phyloP scores from a whole-genome alignment of 352 stramenopile genomes.

The Elongisporangium anandrum region DNA sequence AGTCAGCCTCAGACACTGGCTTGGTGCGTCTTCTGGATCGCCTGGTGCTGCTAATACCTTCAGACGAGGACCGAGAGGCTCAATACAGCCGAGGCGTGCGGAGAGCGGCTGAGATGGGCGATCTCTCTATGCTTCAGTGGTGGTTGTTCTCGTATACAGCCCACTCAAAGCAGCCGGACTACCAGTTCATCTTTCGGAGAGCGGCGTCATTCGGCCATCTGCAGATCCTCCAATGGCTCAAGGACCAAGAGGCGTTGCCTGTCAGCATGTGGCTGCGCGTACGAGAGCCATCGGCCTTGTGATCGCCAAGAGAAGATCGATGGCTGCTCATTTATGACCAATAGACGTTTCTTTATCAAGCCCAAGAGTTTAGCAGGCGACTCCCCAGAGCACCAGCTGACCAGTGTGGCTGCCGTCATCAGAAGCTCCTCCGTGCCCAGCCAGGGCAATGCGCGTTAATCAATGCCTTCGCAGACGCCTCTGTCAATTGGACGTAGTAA shows the following conservation, averaged over 20 bases:
- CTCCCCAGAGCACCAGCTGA: no score
- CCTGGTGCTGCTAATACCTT: not conserved
- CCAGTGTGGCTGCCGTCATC: no score
- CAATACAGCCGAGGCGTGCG: not conserved
- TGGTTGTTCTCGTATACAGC: not conserved
- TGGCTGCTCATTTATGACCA: no score
- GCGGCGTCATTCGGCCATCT: conserved; percentile 22
- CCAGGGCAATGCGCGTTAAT: no score
- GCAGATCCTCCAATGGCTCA: conserved; percentile 25
- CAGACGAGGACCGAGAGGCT: not conserved
- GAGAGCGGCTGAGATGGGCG: not conserved
- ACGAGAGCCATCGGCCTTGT: not conserved
- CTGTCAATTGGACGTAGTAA: no score
- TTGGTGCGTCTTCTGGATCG: not conserved
- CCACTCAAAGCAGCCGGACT: not conserved
- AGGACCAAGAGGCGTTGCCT: not conserved
- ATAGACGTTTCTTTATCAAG: no score
- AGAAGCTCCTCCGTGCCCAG: no score
- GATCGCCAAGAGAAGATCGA: no score
- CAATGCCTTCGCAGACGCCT: no score
- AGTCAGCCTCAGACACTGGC: not conserved
- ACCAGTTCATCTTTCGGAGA: not conserved
- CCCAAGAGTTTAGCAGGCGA: no score
- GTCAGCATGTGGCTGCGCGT: not conserved
- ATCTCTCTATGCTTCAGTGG: not conserved